These are phyloP conservation scores for Magnusiomyces starmeri DNA, from an alignment of 1,139 yeast genomes.

Conservation along the genomic window DNA sequence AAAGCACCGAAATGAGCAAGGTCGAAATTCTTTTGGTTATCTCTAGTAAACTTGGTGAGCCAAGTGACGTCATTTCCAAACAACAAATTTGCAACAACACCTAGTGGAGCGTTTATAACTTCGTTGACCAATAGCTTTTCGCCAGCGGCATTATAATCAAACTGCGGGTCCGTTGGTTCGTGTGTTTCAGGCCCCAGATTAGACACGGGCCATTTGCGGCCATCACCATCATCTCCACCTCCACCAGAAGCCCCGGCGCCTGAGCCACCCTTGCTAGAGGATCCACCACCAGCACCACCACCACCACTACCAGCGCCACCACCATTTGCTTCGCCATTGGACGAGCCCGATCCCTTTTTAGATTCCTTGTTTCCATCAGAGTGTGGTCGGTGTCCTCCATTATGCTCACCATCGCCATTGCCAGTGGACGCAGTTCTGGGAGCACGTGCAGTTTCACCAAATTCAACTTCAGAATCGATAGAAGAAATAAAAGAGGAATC, in stretches of 20 bases:
- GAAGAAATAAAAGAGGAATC: constrained; percentile 9
- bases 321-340: constrained; percentile 17
- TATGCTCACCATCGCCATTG: constrained; percentile 6
- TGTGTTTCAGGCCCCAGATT: constrained; percentile 52
- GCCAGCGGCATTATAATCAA: constrained; percentile 44
- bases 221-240: constrained; percentile 3
- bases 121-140: constrained; percentile 64
- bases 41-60: constrained; percentile 45
- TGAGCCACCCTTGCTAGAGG: constrained; percentile 15
- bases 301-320: constrained; percentile 17
- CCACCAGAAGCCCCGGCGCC: background rate
- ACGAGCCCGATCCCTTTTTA: constrained; percentile 2
- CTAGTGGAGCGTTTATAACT: constrained; percentile 65
- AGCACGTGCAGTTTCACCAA: constrained; percentile 19
- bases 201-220: constrained; percentile 29
- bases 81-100: constrained; percentile 59
- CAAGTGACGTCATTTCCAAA: constrained; percentile 70
- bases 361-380: constrained; percentile 4
- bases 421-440: constrained; percentile 1
- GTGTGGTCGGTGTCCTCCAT: constrained; percentile 11
- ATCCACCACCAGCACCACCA: constrained; percentile 17
- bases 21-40: constrained; percentile 66
- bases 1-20: constrained; percentile 53
- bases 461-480: constrained; percentile 17
- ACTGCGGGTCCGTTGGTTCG: constrained; percentile 45